phyloP scores from a whole-genome alignment of 2,329 filamentous ascomycete genomes.

The Teratosphaeria viscida region DNA sequence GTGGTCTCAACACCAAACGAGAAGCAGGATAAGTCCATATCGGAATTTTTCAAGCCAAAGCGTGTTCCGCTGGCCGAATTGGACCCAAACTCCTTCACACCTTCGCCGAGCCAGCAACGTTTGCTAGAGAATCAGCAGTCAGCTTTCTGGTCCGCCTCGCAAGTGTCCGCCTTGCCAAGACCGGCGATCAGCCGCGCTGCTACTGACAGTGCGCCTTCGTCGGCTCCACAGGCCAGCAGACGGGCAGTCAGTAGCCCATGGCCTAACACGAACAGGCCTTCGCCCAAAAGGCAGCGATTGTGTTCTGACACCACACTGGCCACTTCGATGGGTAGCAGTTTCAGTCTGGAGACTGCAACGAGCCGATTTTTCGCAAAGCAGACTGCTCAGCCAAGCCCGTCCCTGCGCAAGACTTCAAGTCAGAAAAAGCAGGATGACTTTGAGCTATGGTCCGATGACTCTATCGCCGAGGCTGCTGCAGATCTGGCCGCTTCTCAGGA shows the following conservation, averaged over 20 bases:
- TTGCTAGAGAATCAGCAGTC: constrained; percentile 45
- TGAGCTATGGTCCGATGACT: constrained; percentile 40
- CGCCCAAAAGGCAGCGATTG: constrained; percentile 34
- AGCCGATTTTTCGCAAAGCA: constrained; percentile 36
- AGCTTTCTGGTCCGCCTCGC: constrained; percentile 45
- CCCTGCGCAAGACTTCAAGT: constrained; percentile 26
- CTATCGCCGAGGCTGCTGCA: constrained; percentile 33
- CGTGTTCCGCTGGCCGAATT: constrained; percentile 56
- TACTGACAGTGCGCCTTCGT: constrained; percentile 25
- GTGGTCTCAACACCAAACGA: constrained; percentile 35
- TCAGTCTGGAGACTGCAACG: constrained; percentile 22
- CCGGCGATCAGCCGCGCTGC: constrained; percentile 7
- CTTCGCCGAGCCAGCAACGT: constrained; percentile 53
- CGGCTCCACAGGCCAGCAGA: constrained; percentile 33
- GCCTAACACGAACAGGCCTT: constrained; percentile 8
- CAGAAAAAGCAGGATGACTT: constrained; percentile 30
- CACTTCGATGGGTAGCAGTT: constrained; percentile 17
- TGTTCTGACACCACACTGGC: constrained; percentile 31
- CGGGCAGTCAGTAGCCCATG: constrained; percentile 28
- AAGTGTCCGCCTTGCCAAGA: constrained; percentile 27
- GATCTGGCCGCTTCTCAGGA: constrained; percentile 17
- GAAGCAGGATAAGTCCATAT: constrained; percentile 53
- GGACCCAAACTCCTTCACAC: constrained; percentile 56
- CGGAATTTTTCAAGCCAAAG: constrained; percentile 54
- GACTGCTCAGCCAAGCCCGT: constrained; percentile 30